Evolutionary conservation across 2,329 filamentous ascomycete genomes (phyloP), one percentile per base, ranked within the genome.

Genomic region (Colletotrichum sp.): DNA sequence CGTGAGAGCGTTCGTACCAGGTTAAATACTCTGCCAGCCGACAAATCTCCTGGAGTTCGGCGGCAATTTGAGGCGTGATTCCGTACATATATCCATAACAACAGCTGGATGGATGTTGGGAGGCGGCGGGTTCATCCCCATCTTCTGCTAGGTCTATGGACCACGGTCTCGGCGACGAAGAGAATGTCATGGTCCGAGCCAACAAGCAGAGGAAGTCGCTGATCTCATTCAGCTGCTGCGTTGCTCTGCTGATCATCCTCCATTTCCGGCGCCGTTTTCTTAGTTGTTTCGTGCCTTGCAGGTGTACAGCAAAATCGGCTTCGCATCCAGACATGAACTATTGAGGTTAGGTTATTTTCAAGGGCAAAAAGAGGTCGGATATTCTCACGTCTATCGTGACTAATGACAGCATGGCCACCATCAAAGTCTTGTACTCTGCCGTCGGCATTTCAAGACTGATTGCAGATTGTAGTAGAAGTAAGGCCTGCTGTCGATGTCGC

Each of bases 1-100:
- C 60, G n/a, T 43, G n/a, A 16, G 43, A 34, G 15, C 16, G 5
- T 30, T 66, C 43, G n/a, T 66, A 71, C 60, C 69, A 71, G 9
- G 34, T 30, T 4, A 71, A 10, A 26, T 71, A 24, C 24, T 71
- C 69, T 13, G 60, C 61, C 9, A 71, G 5, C 15, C 69, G 48
- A 5, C 69, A 71, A 7, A 48, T 71, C 18, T 71, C 61, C 10
- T 56, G 30, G 4, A 71, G 18, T 16, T 66, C 32, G 5, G 62
- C 43, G 9, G 69, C 61, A 38, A 66, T 30, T 1, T 16, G 13
- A 12, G 69, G 60, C 2, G 69, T 66, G 13, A 60, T 60, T 21
- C 69, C 69, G 24, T 66, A 71, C 69, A 71, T 71, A 12, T 71
- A 71, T 3, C 69, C 69, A 18, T 52, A 71, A 32, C 69, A 71